Conservation (phyloP, 768 basidiomycete genomes). For the Rhodotorula taiwanensis region DNA sequence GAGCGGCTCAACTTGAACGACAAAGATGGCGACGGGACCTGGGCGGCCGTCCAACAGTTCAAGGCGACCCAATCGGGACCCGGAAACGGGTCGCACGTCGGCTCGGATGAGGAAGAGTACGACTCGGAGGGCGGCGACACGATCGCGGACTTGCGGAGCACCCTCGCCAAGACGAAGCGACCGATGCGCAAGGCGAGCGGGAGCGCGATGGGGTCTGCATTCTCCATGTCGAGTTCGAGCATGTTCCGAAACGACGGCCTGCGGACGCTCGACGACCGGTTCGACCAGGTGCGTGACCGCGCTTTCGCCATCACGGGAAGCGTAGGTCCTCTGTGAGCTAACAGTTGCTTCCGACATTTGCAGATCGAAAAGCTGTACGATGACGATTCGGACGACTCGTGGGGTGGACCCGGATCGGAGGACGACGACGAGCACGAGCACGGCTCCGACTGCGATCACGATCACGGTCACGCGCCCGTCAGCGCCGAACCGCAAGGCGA, state of each 20-base stretch:
- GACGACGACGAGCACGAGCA: constrained; percentile 47
- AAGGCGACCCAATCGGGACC: constrained; percentile 5
- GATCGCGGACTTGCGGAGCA: constrained; percentile 64
- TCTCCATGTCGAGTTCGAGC: constrained; percentile 94
- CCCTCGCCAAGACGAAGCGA: constrained; percentile 57
- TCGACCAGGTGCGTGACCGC: constrained; percentile 86
- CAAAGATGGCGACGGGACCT: constrained; percentile 40
- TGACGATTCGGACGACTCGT: constrained; percentile 52
- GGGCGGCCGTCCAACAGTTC: constrained; percentile 30
- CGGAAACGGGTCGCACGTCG: constrained; percentile 12
- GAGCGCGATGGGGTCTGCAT: constrained; percentile 62
- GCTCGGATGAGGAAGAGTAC: constrained; percentile 25
- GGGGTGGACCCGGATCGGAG: constrained; percentile 48
- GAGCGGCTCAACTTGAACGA: constrained; percentile 46
- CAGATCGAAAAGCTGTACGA: constrained; percentile 76
- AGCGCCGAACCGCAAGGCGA: background rate
- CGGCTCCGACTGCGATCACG: constrained; percentile 46
- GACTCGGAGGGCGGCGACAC: constrained; percentile 72
- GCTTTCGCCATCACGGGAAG: background rate
- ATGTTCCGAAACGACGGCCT: constrained; percentile 89
- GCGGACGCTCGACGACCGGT: constrained; percentile 80
- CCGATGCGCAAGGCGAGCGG: constrained; percentile 53
- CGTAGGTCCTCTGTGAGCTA: too few relatives aligned
- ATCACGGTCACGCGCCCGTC: constrained; percentile 65
- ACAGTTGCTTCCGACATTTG: too few relatives aligned